Conservation (phyloP, 2,329 filamentous ascomycete species). For the Alternaria conjuncta region DNA sequence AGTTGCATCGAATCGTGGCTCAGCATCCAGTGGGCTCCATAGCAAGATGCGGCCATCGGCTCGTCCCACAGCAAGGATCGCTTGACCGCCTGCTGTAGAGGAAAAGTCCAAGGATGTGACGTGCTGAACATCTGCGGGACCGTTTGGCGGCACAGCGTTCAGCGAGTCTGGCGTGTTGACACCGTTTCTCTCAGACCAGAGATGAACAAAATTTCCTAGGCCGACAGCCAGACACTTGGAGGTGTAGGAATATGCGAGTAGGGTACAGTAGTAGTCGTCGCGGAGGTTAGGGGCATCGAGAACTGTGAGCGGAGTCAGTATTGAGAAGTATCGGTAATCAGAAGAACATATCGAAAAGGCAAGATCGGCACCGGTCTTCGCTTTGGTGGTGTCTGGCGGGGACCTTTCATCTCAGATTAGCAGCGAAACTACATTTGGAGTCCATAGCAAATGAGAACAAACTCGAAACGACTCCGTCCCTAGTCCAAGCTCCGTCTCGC, state of each 20-base stretch:
- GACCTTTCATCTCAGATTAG: constrained; percentile 24
- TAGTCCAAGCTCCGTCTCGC: constrained; percentile 52
- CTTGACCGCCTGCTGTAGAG: constrained; percentile 73
- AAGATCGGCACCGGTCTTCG: constrained; percentile 65
- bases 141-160: constrained; percentile 56
- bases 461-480: constrained; percentile 40
- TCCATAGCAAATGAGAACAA: constrained; percentile 27
- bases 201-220: constrained; percentile 78
- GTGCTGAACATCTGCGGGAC: constrained; percentile 46
- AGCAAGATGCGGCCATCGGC: constrained; percentile 78
- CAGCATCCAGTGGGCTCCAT: constrained; percentile 75
- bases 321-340: not conserved
- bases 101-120: constrained; percentile 93
- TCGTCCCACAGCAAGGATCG: constrained; percentile 84
- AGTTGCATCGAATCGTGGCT: constrained; percentile 75
- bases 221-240: constrained; percentile 82
- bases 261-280: constrained; percentile 94
- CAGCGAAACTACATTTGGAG: not conserved
- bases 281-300: constrained; percentile 87
- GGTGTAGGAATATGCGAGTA: constrained; percentile 81
- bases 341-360: constrained; percentile 73
- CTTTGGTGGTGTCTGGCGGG: constrained; percentile 34
- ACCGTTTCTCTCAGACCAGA: constrained; percentile 81
- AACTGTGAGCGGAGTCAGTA: constrained; percentile 63
- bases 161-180: constrained; percentile 65